Evolutionary conservation across 345 rosid species (phyloP), one percentile per base, ranked within the genome.

Genomic region (Salix purpurea): DNA sequence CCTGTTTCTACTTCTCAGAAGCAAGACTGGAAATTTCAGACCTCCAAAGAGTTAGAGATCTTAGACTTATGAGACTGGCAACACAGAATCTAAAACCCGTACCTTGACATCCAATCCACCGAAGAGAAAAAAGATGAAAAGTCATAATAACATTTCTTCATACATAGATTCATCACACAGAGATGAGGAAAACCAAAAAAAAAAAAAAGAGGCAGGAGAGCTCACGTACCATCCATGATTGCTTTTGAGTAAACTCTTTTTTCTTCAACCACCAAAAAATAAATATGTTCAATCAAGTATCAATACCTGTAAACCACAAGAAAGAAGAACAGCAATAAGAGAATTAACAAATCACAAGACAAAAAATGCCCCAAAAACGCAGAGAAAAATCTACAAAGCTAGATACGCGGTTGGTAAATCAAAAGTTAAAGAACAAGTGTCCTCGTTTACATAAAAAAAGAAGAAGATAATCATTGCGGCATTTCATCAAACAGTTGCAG

Each of bases 211-310:
- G 52, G 39, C 18, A 2, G 48, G 11, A 69, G 77, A 52, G 73
- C 72, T 77, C 32, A 75, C 86, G 56, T 77, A 84, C 89, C 87
- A 73, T 84, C 89, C 89, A 84, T 87, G 82, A 65, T 71, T 79
- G 80, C 82, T 74, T 68, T 54, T 40, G 48, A 13, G 54, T 67
- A 64, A 74, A 76, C 32, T 34, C 67, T 0, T 40, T 40, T 12
- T 5, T 46, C 32, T 64, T 61, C 26, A 65, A 56, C 65, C 66
- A 66, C 46, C 37, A 24, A 68, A 37, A 76, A 69, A 62, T 16
- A 19, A 52, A 34, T 46, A 39, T 18, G 26, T 36, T 70, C 37
- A 34, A 65, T 52, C 46, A 52, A 6, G 71, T 44, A 26, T 26
- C 64, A 30, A 61, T 70, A 66, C 77, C 81, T 71, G 65, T 66